Base-by-base conservation (phyloP, 768 basidiomycete genomes). In the Phaeotremella fagi region DNA sequence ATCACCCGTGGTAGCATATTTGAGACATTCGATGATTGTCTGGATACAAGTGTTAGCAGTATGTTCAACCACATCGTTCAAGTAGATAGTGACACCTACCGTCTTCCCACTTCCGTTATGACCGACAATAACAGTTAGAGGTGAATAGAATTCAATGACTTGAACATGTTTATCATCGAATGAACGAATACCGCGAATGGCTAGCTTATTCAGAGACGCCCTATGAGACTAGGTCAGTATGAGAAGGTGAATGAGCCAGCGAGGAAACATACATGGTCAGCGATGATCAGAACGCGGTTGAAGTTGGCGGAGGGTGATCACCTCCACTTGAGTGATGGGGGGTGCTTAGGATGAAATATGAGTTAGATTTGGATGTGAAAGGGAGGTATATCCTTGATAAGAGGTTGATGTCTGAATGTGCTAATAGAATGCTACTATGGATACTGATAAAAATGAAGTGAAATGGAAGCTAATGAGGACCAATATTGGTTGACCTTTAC, bases 31-130 rank as follows among this genome's bases (percentile, higher is more conserved):
- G 75, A 99, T 98, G 70, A 98, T 88, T 0, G 94, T 99, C 79
- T 80, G 61, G 20, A 6, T 28, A n/a, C 24, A 23, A 31, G n/a
- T n/a, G n/a, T 12, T 16, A 16, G 16, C 31, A 7, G 7, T 33
- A 16, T 33, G 16, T 33, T 33, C 31, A 33, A 7, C 9, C 31
- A 33, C 16, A 33, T 33, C 31, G 31, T 33, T 16, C 31, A 16
- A 7, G 9, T 33, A 33, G 4, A 24, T 29, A 18, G 43, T 12
- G 44, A 24, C 3, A 53, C 77, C 58, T 37, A 80, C 80, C 2
- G 95, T 99, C 77, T 99, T 99, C 38, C 95, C 95, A 64, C 88
- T 91, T 16, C 95, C 95, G 75, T 99, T 99, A 78, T 91, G 88
- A 1, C 95, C 95, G 1, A 98, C 91, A 55, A 99, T 98, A 75